Percentiles rank a stretch among this genome's conserved stretches.
Conservation (phyloP, 2,329 filamentous ascomycete species). For the Hymenoscyphus repandus region DNA sequence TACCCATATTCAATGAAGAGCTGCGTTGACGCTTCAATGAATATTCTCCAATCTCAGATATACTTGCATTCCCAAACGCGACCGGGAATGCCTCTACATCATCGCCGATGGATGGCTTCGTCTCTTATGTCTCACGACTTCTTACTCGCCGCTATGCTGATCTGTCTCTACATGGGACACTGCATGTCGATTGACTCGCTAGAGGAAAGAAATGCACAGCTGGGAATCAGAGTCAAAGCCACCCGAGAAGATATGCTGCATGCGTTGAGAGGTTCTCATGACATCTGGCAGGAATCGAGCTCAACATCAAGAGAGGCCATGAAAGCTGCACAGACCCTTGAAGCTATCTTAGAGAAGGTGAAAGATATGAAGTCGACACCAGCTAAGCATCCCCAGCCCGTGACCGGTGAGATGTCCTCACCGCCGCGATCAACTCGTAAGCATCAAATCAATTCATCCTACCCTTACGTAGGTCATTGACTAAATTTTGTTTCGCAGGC, state of each 20-base stretch:
- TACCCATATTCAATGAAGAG: slow-evolving; percentile 47
- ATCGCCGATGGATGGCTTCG: slow-evolving; percentile 19
- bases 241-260: slow-evolving; percentile 18
- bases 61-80: slow-evolving; percentile 14
- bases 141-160: slow-evolving; percentile 24
- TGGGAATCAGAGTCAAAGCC: slow-evolving; percentile 14
- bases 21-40: slow-evolving; percentile 46
- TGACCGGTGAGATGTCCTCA: background rate
- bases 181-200: slow-evolving; percentile 6
- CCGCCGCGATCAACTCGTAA: background rate
- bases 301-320: slow-evolving; percentile 17
- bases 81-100: slow-evolving; percentile 7
- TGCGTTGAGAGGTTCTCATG: slow-evolving; percentile 15
- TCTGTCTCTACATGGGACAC: slow-evolving; percentile 24
- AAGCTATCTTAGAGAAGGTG: slow-evolving; percentile 18
- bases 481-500: too few species aligned
- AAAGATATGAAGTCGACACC: background rate
- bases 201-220: background rate
- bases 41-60: slow-evolving; percentile 42
- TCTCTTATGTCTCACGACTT: slow-evolving; percentile 22
- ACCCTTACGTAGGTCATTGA: too few species aligned
- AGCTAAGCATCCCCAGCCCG: background rate
- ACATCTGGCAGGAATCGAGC: slow-evolving; percentile 18
- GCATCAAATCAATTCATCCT: too few species aligned
- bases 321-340: slow-evolving; percentile 19